Conservation (phyloP, 768 basidiomycete species). For the Nidularia pulvinata region DNA sequence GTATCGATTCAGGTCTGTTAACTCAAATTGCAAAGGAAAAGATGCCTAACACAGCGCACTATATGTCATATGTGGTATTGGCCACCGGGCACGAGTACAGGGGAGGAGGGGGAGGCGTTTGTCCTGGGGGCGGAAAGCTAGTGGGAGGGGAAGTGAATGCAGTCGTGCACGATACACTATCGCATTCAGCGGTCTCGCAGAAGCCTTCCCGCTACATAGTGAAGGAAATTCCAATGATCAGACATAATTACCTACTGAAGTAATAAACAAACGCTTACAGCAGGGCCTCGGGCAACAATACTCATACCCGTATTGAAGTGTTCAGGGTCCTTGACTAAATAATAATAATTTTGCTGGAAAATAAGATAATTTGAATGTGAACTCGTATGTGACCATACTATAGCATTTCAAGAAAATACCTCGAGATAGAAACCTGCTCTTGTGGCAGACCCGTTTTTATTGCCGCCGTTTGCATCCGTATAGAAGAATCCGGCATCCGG, state of each 20-base stretch:
- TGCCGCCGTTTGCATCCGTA: conserved; percentile 15
- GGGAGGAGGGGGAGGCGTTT: conserved; percentile 12
- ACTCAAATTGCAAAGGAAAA: not conserved
- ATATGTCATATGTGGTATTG: conserved; percentile 13
- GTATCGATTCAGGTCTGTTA: not conserved
- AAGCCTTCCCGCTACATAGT: conserved; percentile 10
- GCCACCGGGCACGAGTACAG: conserved; percentile 14
- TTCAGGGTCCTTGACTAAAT: conserved; percentile 22
- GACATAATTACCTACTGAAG: not conserved
- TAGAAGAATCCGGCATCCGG: conserved; percentile 14
- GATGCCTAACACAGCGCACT: conserved; percentile 4
- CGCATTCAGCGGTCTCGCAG: conserved; percentile 18
- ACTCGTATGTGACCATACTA: not conserved
- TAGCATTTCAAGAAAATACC: not conserved
- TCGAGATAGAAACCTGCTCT: conserved; percentile 17
- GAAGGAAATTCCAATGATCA: conserved; percentile 8
- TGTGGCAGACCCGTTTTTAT: conserved; percentile 10
- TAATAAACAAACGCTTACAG: conserved; percentile 9
- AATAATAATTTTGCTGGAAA: conserved; percentile 20
- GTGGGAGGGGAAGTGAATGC: conserved; percentile 25
- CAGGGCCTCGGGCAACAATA: conserved; percentile 17
- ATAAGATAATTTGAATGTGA: not conserved
- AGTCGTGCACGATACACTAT: conserved; percentile 13
- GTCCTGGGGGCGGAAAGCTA: conserved; percentile 13
- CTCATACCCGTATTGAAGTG: conserved; percentile 29